These are phyloP conservation scores for Cladosporium phlei DNA, from an alignment of 2,329 filamentous ascomycete species.

Conservation along the genomic window DNA sequence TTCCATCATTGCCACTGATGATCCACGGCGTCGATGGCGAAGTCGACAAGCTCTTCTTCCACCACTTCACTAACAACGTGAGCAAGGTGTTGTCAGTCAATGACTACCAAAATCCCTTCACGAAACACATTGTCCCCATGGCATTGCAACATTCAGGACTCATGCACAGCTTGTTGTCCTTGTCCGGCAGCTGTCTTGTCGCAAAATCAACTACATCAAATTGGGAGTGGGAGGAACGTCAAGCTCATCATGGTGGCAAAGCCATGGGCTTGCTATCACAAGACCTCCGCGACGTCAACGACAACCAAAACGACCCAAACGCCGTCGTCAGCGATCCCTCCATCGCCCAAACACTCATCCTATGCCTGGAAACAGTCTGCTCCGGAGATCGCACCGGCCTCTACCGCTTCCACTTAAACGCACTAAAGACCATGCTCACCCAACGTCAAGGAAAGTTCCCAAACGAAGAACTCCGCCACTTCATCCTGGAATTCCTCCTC, in stretches of 20 bases:
- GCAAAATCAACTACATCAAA: conserved; percentile 42
- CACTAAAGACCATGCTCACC: conserved; percentile 67
- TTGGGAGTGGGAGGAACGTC: conserved; percentile 49
- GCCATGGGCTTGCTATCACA: conserved; percentile 29
- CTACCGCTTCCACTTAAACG: conserved; percentile 74
- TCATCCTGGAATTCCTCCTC: conserved; percentile 72
- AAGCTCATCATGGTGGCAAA: conserved; percentile 50
- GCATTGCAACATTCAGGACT: conserved; percentile 73
- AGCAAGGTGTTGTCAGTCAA: conserved; percentile 77
- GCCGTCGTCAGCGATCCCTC: conserved; percentile 43
- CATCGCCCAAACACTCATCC: conserved; percentile 55
- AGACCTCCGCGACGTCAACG: conserved; percentile 17
- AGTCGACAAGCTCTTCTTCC: conserved; percentile 74
- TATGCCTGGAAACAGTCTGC: conserved; percentile 58
- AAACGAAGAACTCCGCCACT: conserved; percentile 66
- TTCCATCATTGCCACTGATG: conserved; percentile 52
- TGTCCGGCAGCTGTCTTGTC: conserved; percentile 72
- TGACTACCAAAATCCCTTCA: conserved; percentile 78
- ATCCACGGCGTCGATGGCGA: conserved; percentile 77
- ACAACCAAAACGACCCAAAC: conserved; percentile 1
- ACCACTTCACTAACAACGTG: conserved; percentile 75
- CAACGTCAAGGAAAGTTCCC: conserved; percentile 39
- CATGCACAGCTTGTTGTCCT: conserved; percentile 84
- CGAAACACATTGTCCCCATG: conserved; percentile 75
- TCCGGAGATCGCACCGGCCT: conserved; percentile 60